phyloP scores from a whole-genome alignment of 2,329 filamentous ascomycete species.

The Cadophora sp. region DNA sequence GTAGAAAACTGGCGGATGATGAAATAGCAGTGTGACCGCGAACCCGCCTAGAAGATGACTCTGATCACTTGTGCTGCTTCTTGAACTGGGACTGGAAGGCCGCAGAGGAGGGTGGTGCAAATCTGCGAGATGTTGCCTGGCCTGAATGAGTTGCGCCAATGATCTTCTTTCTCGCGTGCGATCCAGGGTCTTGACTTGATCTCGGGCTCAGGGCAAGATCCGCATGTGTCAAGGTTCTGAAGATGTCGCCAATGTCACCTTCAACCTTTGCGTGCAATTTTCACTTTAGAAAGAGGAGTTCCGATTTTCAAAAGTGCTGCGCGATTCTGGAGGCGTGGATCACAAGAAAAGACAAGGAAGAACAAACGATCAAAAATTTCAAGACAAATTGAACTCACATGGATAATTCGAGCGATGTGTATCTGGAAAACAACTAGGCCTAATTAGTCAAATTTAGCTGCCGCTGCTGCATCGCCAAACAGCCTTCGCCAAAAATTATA shows the following conservation, averaged over 20 bases:
- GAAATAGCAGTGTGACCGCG: slow-evolving; percentile 16
- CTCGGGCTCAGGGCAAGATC: slow-evolving; percentile 17
- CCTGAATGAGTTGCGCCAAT: slow-evolving; percentile 33
- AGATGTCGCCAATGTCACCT: background rate
- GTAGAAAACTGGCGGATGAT: slow-evolving; percentile 16
- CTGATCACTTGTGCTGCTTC: slow-evolving; percentile 1
- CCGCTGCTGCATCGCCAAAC: slow-evolving; percentile 8
- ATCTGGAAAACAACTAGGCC: slow-evolving; percentile 11
- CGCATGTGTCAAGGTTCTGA: slow-evolving; percentile 15
- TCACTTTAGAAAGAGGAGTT: background rate
- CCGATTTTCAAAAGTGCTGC: background rate
- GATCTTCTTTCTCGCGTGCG: slow-evolving; percentile 31
- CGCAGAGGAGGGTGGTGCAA: slow-evolving; percentile 17
- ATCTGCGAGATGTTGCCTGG: slow-evolving; percentile 26
- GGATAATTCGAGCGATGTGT: slow-evolving; percentile 20
- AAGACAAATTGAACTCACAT: slow-evolving; percentile 12
- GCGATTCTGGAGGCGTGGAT: background rate
- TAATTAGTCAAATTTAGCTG: slow-evolving; percentile 4
- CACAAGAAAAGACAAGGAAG: background rate
- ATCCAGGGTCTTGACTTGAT: slow-evolving; percentile 16
- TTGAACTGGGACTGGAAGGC: slow-evolving; percentile 7
- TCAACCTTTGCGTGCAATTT: background rate
- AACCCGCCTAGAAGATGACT: slow-evolving; percentile 19
- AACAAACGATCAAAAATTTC: background rate
- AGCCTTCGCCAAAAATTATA: slow-evolving; percentile 9